Conservation (phyloP, 805 yeast genomes). For the Yarrowia keelungensis region DNA sequence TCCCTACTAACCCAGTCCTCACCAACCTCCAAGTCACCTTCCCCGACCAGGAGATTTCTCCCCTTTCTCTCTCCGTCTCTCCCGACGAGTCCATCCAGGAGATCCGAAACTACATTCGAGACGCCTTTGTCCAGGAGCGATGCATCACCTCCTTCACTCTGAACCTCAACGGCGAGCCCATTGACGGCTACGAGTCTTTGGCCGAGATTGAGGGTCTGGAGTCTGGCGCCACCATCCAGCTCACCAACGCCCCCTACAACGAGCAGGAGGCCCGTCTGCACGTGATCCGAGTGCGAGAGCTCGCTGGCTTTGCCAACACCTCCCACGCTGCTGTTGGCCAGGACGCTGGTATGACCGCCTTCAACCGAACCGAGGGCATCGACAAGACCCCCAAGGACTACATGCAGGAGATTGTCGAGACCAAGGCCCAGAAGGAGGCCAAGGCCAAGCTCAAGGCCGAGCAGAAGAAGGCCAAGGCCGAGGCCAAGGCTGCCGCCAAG, state of each 20-base stretch:
- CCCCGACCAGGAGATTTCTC: slow-evolving; percentile 31
- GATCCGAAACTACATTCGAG: slow-evolving; percentile 62
- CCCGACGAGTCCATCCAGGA: slow-evolving; percentile 61
- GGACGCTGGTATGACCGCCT: slow-evolving; percentile 60
- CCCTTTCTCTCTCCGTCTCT: slow-evolving; percentile 43
- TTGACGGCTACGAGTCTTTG: slow-evolving; percentile 50
- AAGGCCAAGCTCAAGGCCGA: slow-evolving; percentile 30
- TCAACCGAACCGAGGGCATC: slow-evolving; percentile 46
- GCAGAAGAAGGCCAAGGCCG: slow-evolving; percentile 40
- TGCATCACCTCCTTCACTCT: slow-evolving; percentile 66
- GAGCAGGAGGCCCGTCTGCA: slow-evolving; percentile 68
- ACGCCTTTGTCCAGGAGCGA: slow-evolving; percentile 63
- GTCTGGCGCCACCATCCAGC: slow-evolving; percentile 52
- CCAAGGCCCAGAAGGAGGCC: slow-evolving; percentile 40
- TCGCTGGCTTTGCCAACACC: slow-evolving; percentile 57
- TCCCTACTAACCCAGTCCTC: slow-evolving; percentile 36
- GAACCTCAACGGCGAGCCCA: slow-evolving; percentile 50
- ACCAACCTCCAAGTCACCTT: slow-evolving; percentile 20
- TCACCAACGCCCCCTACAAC: slow-evolving; percentile 65
- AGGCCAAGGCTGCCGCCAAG: slow-evolving; percentile 31
- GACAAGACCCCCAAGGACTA: slow-evolving; percentile 44
- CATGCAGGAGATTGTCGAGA: slow-evolving; percentile 39
- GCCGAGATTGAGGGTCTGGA: slow-evolving; percentile 49
- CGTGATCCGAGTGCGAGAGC: slow-evolving; percentile 66
- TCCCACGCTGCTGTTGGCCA: slow-evolving; percentile 52